Percentiles rank a stretch among this genome's conserved stretches.
These are phyloP conservation scores for Calocybe gangraenosa DNA, from an alignment of 768 basidiomycete species.

Conservation along the genomic window DNA sequence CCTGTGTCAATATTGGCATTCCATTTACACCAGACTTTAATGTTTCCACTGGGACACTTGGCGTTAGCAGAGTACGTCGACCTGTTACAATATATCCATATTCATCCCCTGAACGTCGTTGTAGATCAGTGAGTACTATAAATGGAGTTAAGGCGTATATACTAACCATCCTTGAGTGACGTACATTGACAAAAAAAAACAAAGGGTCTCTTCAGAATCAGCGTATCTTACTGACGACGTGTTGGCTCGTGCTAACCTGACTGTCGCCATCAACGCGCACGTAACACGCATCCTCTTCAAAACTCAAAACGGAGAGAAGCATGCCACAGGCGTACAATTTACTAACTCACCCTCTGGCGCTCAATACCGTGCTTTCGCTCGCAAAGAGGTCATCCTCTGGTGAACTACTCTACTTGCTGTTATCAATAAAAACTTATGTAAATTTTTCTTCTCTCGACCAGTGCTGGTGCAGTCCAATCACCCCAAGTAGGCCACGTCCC, in stretches of 20 bases:
- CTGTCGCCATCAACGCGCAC: constrained; percentile 49
- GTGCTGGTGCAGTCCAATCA: constrained; percentile 58
- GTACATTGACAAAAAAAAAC: constrained; percentile 48
- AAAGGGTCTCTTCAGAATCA: constrained; percentile 58
- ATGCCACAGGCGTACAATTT: constrained; percentile 63
- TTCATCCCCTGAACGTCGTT: not conserved
- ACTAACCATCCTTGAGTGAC: constrained; percentile 44
- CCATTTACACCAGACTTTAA: constrained; percentile 62
- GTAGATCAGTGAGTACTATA: constrained; percentile 38
- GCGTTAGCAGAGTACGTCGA: constrained; percentile 51
- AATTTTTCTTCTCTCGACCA: constrained; percentile 16
- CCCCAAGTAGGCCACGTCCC: constrained; percentile 37
- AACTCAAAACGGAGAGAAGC: constrained; percentile 28
- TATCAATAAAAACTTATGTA: constrained; percentile 2
- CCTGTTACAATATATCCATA: not conserved
- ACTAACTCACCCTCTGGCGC: constrained; percentile 30
- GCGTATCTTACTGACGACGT: constrained; percentile 67
- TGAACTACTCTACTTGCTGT: constrained; percentile 32
- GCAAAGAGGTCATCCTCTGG: constrained; percentile 61
- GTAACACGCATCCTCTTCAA: constrained; percentile 61
- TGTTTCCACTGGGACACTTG: constrained; percentile 52
- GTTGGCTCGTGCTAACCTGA: constrained; percentile 61
- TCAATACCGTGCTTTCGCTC: constrained; percentile 42
- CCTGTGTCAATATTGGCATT: constrained; percentile 51
- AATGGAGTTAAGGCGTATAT: not conserved